These are phyloP conservation scores for Blakeslea trispora DNA, from an alignment of 371 early-diverging fungal species.

Conservation along the genomic window DNA sequence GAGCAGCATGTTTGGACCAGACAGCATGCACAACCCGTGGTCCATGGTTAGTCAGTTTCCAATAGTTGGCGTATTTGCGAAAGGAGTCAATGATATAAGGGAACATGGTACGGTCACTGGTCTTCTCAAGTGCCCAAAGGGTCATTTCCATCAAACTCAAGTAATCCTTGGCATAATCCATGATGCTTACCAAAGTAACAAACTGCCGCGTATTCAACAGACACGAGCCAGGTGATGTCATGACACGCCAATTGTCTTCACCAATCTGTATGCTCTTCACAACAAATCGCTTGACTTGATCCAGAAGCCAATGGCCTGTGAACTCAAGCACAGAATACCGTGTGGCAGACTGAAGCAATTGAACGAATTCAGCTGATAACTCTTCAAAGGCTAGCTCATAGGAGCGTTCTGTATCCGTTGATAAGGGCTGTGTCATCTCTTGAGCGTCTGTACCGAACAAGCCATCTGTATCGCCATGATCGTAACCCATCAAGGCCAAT, in stretches of 20 bases:
- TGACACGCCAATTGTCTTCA: constrained; percentile 81
- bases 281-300: constrained; percentile 64
- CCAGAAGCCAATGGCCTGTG: constrained; percentile 61
- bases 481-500: constrained; percentile 28
- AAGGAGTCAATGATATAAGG: constrained; percentile 58
- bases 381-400: constrained; percentile 39
- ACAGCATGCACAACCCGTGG: constrained; percentile 33
- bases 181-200: constrained; percentile 56
- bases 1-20: constrained; percentile 47
- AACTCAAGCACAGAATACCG: constrained; percentile 56
- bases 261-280: constrained; percentile 77
- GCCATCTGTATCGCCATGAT: constrained; percentile 20
- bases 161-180: constrained; percentile 62
- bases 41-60: constrained; percentile 51
- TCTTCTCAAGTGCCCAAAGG: constrained; percentile 68
- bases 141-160: constrained; percentile 54
- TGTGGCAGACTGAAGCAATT: constrained; percentile 41
- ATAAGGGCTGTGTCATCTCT: constrained; percentile 52
- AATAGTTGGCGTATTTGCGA: constrained; percentile 57
- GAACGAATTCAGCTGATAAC: constrained; percentile 33
- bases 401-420: constrained; percentile 41
- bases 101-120: constrained; percentile 53
- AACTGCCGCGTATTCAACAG: constrained; percentile 75
- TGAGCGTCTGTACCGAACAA: constrained; percentile 43
- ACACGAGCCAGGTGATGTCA: constrained; percentile 78